Evolutionary conservation across 1,284 basidiomycete species (phyloP).

Genomic region (Sporisorium sorghi): DNA sequence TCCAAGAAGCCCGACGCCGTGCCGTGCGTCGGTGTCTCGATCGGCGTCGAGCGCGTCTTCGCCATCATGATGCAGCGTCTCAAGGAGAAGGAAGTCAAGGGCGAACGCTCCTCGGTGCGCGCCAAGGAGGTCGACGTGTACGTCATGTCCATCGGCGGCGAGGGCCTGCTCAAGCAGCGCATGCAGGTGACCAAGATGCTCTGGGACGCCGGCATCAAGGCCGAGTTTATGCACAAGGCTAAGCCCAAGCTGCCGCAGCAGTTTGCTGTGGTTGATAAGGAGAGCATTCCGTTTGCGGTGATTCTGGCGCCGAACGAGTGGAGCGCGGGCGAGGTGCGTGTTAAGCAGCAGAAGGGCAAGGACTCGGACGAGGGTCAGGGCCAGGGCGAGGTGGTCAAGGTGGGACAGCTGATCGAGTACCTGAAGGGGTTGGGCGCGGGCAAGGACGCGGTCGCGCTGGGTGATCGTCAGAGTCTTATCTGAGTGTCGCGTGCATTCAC

Average conservation of each 20-base stretch:
- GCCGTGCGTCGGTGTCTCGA: slow-evolving; percentile 92
- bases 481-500: background rate
- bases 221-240: slow-evolving; percentile 91
- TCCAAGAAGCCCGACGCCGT: slow-evolving; percentile 78
- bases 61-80: slow-evolving; percentile 89
- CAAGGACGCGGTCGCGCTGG: slow-evolving; percentile 15
- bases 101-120: slow-evolving; percentile 72
- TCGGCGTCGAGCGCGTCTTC: slow-evolving; percentile 96
- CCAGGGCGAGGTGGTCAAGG: slow-evolving; percentile 74
- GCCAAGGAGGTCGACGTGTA: slow-evolving; percentile 94
- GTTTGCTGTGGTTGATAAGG: slow-evolving; percentile 90
- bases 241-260: slow-evolving; percentile 80
- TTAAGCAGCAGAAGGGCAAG: slow-evolving; percentile 92
- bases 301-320: slow-evolving; percentile 90
- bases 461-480: slow-evolving; percentile 31
- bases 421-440: slow-evolving; percentile 66
- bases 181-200: slow-evolving; percentile 85
- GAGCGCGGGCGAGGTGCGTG: slow-evolving; percentile 76
- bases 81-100: slow-evolving; percentile 75
- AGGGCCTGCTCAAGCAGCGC: slow-evolving; percentile 87
- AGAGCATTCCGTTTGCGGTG: slow-evolving; percentile 89
- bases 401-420: slow-evolving; percentile 78
- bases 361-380: slow-evolving; percentile 72
- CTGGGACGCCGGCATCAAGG: slow-evolving; percentile 89
- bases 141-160: slow-evolving; percentile 92